Percentiles rank a stretch among this genome's conserved stretches.
Conservation (phyloP, 805 yeast genomes). For the Nakazawaea molendinolei region DNA sequence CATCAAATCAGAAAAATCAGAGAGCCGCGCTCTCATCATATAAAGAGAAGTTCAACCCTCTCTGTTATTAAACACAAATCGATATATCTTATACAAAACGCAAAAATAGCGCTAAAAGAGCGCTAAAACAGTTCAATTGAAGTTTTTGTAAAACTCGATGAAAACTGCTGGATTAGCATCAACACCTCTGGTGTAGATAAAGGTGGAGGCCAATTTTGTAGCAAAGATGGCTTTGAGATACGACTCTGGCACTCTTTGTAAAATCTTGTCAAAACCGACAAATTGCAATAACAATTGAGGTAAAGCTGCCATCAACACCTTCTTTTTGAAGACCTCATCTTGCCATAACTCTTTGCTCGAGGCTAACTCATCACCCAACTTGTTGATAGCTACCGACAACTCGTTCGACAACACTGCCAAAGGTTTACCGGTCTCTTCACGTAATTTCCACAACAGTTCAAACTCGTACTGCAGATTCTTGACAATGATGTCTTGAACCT, state of each 20-base stretch:
- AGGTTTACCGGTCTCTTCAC: constrained; percentile 55
- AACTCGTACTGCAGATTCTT: constrained; percentile 81
- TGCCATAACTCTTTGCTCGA: constrained; percentile 80
- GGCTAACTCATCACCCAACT: constrained; percentile 79
- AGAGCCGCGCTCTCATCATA: too few relatives aligned
- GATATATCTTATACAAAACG: too few relatives aligned
- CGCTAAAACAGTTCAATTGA: constrained; percentile 1
- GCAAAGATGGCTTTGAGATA: constrained; percentile 87
- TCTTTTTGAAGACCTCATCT: constrained; percentile 70
- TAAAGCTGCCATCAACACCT: constrained; percentile 67
- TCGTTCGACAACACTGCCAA: constrained; percentile 71
- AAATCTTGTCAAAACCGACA: constrained; percentile 60
- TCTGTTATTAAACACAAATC: too few relatives aligned
- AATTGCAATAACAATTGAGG: constrained; percentile 65
- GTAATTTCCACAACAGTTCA: constrained; percentile 77
- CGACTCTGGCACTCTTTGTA: constrained; percentile 77
- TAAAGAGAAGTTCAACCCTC: too few relatives aligned
- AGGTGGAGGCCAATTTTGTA: constrained; percentile 75
- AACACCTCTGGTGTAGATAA: constrained; percentile 76
- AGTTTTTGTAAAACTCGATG: constrained; percentile 41
- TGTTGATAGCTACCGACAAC: constrained; percentile 76
- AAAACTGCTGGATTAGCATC: constrained; percentile 76
- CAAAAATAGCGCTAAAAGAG: too few relatives aligned
- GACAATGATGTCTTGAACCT: constrained; percentile 73
- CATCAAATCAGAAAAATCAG: too few relatives aligned